These are phyloP conservation scores for Pharus latifolius DNA, from an alignment of 176 grass and related monocot genomes.

Conservation along the genomic window DNA sequence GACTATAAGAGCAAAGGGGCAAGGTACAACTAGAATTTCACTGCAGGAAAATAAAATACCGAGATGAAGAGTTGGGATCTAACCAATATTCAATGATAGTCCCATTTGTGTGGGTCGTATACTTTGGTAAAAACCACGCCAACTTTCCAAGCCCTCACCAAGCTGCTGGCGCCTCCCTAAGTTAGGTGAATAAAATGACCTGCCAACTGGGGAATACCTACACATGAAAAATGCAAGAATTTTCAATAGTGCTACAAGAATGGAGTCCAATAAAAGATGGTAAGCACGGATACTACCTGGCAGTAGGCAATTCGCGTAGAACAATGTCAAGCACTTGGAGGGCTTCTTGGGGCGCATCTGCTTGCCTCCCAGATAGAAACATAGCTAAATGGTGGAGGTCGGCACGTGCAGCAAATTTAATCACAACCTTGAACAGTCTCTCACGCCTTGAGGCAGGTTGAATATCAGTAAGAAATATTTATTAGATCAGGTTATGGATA, in stretches of 20 bases:
- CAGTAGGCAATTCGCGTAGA: conserved; percentile 60
- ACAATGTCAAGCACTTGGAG: conserved; percentile 77
- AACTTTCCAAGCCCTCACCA: conserved; percentile 62
- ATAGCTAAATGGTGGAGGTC: conserved; percentile 64
- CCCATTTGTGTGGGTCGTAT: conserved; percentile 71
- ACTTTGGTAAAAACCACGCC: conserved; percentile 69
- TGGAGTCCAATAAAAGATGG: neutral
- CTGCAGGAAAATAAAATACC: neutral
- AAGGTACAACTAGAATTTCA: too few relatives aligned
- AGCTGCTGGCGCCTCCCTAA: conserved; percentile 44
- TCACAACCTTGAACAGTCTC: conserved; percentile 39
- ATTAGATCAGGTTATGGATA: neutral
- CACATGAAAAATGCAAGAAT: neutral
- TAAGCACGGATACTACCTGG: conserved; percentile 12
- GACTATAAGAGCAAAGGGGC: too few relatives aligned
- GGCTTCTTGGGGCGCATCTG: conserved; percentile 62
- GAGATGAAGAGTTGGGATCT: conserved; percentile 11
- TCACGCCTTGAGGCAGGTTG: conserved; percentile 32
- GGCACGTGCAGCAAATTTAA: conserved; percentile 54
- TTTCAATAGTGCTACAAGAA: conserved; percentile 1
- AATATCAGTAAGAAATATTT: conserved; percentile 14
- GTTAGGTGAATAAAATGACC: conserved; percentile 73
- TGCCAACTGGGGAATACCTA: conserved; percentile 53
- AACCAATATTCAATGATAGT: conserved; percentile 61
- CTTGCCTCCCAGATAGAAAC: conserved; percentile 48